Evolutionary conservation across 73 alveolate species (phyloP).

Genomic region (Paramecium sonneborni): DNA sequence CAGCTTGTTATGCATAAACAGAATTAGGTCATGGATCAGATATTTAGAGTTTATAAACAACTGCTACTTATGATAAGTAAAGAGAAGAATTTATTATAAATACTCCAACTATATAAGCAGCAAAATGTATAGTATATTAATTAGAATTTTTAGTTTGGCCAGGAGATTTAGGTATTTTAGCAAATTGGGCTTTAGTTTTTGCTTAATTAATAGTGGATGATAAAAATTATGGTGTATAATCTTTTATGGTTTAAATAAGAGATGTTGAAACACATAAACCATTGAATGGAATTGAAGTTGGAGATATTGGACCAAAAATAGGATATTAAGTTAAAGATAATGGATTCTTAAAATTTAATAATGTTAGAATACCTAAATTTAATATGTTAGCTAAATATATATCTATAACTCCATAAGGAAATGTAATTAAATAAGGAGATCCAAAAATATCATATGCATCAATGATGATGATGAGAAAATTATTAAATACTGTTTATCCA

Average conservation of each 20-base stretch:
- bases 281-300: slow-evolving; percentile 67
- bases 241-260: slow-evolving; percentile 78
- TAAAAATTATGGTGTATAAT: slow-evolving; percentile 74
- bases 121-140: neutral
- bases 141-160: slow-evolving; percentile 32
- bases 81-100: slow-evolving; percentile 55
- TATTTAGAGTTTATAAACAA: slow-evolving; percentile 50
- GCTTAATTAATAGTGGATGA: slow-evolving; percentile 72
- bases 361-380: slow-evolving; percentile 55
- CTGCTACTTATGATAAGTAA: slow-evolving; percentile 60
- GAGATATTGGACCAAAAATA: slow-evolving; percentile 67
- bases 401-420: slow-evolving; percentile 11
- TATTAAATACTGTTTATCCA: neutral
- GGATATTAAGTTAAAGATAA: slow-evolving; percentile 59
- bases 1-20: slow-evolving; percentile 64
- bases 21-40: slow-evolving; percentile 70
- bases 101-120: slow-evolving; percentile 58
- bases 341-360: slow-evolving; percentile 53
- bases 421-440: slow-evolving; percentile 56
- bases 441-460: slow-evolving; percentile 61
- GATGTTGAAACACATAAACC: slow-evolving; percentile 75
- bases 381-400: slow-evolving; percentile 60
- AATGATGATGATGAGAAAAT: slow-evolving; percentile 63
- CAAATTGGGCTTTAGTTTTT: slow-evolving; percentile 63
- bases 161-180: slow-evolving; percentile 62